Evolutionary conservation across 495 filamentous ascomycete genomes (phyloP).

Genomic region (Penicillium longicatenatum): DNA sequence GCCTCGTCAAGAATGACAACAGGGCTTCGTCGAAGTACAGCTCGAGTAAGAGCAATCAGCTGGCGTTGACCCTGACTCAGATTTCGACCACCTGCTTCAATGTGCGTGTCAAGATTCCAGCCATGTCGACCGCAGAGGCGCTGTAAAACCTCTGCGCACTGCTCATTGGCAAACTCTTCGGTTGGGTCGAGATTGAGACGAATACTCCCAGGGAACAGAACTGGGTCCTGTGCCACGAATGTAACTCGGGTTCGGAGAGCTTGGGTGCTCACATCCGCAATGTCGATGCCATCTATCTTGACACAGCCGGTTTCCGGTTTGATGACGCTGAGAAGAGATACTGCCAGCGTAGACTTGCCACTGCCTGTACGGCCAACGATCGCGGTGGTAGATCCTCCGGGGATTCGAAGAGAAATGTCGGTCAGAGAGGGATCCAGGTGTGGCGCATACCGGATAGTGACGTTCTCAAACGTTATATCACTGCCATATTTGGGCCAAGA

Average conservation of each 20-base stretch:
- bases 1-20: constrained; percentile 74
- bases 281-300: constrained; percentile 60
- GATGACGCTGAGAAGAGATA: constrained; percentile 62
- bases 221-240: constrained; percentile 66
- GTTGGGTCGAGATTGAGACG: constrained; percentile 59
- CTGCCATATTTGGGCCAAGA: constrained; percentile 71
- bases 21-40: constrained; percentile 59
- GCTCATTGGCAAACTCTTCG: constrained; percentile 47
- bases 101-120: constrained; percentile 55
- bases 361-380: constrained; percentile 65
- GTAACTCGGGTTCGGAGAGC: constrained; percentile 60
- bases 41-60: constrained; percentile 59
- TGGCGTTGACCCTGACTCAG: constrained; percentile 65
- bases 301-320: constrained; percentile 57
- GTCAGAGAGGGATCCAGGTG: constrained; percentile 68
- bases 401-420: constrained; percentile 66
- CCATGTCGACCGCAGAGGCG: constrained; percentile 53
- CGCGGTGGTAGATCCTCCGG: constrained; percentile 69
- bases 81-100: constrained; percentile 60
- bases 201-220: constrained; percentile 63
- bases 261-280: constrained; percentile 60
- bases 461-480: constrained; percentile 73
- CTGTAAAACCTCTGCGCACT: constrained; percentile 51
- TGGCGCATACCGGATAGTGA: constrained; percentile 76
- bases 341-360: constrained; percentile 67